Evolutionary conservation across 768 basidiomycete species (phyloP), one percentile per base, ranked within the genome.

Genomic region (Hysterangium stoloniferum): DNA sequence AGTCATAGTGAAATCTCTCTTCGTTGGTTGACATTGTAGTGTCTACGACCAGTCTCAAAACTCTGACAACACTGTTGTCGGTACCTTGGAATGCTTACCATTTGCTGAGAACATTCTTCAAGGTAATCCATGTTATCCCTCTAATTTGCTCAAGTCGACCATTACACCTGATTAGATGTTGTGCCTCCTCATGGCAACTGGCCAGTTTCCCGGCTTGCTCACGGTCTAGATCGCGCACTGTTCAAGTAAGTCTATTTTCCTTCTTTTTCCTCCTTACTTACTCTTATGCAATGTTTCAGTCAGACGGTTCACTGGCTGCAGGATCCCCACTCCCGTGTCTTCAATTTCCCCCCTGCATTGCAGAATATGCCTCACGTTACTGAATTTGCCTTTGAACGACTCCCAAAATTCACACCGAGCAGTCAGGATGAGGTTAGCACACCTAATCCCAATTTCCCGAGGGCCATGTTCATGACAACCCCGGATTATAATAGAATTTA

Each of bases 231-330:
- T 34, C 73, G 84, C 3, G 84, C 84, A 0, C 66, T 91, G 32
- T 87, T 87, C 73, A 88, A 82, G 85, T 87, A 60, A 43, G 78
- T 71, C 9, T 37, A 5, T 20, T 11, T 33, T 9, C 13, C 11
- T 52, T 40, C n/a, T n/a, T n/a, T n/a, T n/a, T n/a, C n/a, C n/a
- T 40, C 37, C 6, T 4, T 47, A 35, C 53, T 31, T 12, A 19
- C 32, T 54, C n/a, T n/a, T n/a, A n/a, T n/a, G n/a, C n/a, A n/a
- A n/a, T n/a, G n/a, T n/a, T n/a, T n/a, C n/a, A 96, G 93, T 57
- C 88, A 86, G 4, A 88, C 89, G 8, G 84, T 94, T 0, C 88
- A 92, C 58, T 89, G 89, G 83, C 67, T 96, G 2, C 80, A 81
- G 58, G 92, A 98, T 61, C 87, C 90, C 0, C 74, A 86, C 15